These are phyloP conservation scores for Ustilago nuda DNA, from an alignment of 1,284 basidiomycete species.

Conservation along the genomic window DNA sequence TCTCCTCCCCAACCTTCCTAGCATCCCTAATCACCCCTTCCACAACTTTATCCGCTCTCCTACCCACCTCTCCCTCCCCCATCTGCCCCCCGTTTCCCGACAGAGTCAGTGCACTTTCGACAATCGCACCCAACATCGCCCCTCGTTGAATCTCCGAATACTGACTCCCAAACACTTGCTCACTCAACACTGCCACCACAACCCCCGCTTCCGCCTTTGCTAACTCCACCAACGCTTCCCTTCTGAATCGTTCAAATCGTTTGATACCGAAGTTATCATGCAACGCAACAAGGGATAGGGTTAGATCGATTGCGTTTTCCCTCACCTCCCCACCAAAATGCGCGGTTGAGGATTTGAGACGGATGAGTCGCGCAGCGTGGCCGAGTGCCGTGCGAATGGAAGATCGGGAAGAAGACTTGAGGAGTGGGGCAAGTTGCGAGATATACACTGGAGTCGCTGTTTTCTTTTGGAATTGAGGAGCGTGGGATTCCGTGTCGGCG, in stretches of 20 bases:
- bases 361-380: conserved; percentile 49
- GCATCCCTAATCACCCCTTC: conserved; percentile 14
- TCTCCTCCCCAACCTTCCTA: conserved; percentile 34
- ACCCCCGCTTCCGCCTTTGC: conserved; percentile 81
- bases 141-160: conserved; percentile 87
- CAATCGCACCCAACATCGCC: conserved; percentile 85
- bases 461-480: conserved; percentile 43
- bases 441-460: conserved; percentile 69
- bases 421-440: conserved; percentile 66
- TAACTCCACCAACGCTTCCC: conserved; percentile 81
- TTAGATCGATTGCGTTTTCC: conserved; percentile 87
- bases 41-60: conserved; percentile 16
- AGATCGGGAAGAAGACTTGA: conserved; percentile 50
- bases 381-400: conserved; percentile 44
- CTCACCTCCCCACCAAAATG: conserved; percentile 71
- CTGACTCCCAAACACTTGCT: conserved; percentile 91
- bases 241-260: conserved; percentile 81
- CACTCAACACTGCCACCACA: conserved; percentile 78
- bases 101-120: conserved; percentile 84
- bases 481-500: conserved; percentile 26
- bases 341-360: conserved; percentile 46
- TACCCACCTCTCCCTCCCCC: conserved; percentile 1
- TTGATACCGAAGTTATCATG: conserved; percentile 86
- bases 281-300: conserved; percentile 79
- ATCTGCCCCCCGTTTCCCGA: conserved; percentile 69